Conservation (phyloP, 345 rosid genomes). For the Boechera divaricarpa region DNA sequence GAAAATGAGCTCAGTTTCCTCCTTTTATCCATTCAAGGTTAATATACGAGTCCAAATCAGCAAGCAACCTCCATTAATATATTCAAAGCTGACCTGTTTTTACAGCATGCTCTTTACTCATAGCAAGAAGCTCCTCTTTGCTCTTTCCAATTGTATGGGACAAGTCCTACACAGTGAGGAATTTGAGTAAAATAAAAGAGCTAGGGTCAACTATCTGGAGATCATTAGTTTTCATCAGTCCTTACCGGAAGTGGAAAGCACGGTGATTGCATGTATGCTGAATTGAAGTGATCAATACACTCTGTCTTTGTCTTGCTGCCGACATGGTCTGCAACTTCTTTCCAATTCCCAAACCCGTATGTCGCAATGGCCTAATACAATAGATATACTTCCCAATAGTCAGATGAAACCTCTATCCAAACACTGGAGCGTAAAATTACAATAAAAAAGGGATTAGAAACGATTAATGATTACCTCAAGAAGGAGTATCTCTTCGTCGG, state of each 20-base stretch:
- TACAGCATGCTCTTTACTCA: constrained; percentile 60
- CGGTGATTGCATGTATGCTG: constrained; percentile 81
- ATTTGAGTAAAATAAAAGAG: constrained; percentile 18
- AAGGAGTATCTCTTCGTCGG: constrained; percentile 91
- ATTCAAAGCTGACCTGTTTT: constrained; percentile 60
- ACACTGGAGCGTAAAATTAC: constrained; percentile 17
- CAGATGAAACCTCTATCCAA: constrained; percentile 40
- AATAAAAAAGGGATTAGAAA: constrained; percentile 15
- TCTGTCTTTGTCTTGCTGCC: constrained; percentile 81
- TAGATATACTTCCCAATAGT: constrained; percentile 36
- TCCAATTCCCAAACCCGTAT: constrained; percentile 97
- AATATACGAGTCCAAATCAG: constrained; percentile 1
- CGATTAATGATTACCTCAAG: constrained; percentile 66
- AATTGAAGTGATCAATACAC: constrained; percentile 76
- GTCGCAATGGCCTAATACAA: constrained; percentile 81
- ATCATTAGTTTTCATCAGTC: constrained; percentile 18
- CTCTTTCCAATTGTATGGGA: constrained; percentile 87
- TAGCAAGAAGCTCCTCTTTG: constrained; percentile 93
- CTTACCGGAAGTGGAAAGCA: constrained; percentile 92
- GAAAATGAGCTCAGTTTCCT: constrained; percentile 22
- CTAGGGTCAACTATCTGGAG: constrained; percentile 4
- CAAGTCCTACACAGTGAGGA: constrained; percentile 62
- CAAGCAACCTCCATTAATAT: constrained; percentile 8
- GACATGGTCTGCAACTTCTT: constrained; percentile 88
- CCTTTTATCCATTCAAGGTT: background rate